These are phyloP conservation scores for Coemansia sp. DNA, from an alignment of 192 early-diverging fungal genomes.

Conservation along the genomic window DNA sequence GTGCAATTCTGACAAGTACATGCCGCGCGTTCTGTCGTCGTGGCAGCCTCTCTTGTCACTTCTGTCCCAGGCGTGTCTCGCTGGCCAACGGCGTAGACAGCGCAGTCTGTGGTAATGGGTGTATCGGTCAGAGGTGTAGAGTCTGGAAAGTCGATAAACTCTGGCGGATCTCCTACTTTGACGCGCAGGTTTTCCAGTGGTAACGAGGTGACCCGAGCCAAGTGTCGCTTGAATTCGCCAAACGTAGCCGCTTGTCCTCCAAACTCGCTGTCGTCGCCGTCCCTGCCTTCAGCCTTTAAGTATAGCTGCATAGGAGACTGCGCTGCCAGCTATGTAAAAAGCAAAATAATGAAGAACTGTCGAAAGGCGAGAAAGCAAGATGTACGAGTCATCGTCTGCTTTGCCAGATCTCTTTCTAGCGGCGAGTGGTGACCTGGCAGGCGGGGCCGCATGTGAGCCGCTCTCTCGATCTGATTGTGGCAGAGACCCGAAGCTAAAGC, in stretches of 20 bases:
- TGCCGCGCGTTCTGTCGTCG: neutral
- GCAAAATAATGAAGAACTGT: neutral
- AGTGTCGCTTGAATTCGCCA: constrained; percentile 25
- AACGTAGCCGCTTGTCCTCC: constrained; percentile 8
- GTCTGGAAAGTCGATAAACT: constrained; percentile 20
- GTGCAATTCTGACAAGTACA: neutral
- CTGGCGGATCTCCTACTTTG: constrained; percentile 32
- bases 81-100: neutral
- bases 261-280: constrained; percentile 1
- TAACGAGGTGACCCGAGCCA: constrained; percentile 16
- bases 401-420: neutral
- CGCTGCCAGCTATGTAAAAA: neutral
- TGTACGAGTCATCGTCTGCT: neutral
- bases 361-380: neutral
- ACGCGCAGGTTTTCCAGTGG: constrained; percentile 8
- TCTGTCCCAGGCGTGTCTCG: neutral
- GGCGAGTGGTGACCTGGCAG: neutral
- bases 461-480: neutral
- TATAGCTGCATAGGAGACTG: constrained; percentile 8
- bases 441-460: neutral
- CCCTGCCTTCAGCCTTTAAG: constrained; percentile 8
- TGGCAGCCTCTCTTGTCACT: neutral
- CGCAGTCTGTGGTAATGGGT: neutral
- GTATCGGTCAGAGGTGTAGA: constrained; percentile 17
- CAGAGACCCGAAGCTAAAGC: neutral